Evolutionary conservation across 495 filamentous ascomycete species (phyloP).

Genomic region (Evansstolkia leycettana): DNA sequence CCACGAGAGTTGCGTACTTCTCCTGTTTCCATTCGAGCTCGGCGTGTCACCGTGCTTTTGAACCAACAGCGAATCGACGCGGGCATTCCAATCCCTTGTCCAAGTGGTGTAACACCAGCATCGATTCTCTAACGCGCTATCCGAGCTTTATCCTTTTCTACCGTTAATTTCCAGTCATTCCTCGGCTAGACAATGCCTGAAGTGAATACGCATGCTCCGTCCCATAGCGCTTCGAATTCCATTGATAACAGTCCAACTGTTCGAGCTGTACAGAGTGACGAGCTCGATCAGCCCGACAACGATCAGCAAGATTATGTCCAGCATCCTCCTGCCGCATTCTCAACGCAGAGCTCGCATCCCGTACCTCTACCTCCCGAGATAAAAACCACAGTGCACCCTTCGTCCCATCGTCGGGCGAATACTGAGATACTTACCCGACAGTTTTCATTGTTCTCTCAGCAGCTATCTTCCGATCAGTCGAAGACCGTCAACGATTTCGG

Average conservation of each 20-base stretch:
- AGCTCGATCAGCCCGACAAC: background rate
- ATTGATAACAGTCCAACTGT: slow-evolving; percentile 4
- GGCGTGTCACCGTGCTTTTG: slow-evolving; percentile 11
- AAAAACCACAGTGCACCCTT: slow-evolving; percentile 11
- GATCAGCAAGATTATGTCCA: background rate
- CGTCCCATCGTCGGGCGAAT: slow-evolving; percentile 29
- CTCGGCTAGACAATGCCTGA: slow-evolving; percentile 5
- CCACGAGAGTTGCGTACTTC: too few species aligned
- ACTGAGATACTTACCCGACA: slow-evolving; percentile 25
- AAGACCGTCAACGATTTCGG: slow-evolving; percentile 1
- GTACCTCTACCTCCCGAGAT: slow-evolving; percentile 7
- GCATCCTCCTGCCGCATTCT: slow-evolving; percentile 1
- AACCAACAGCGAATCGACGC: slow-evolving; percentile 19
- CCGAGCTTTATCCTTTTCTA: slow-evolving; percentile 7
- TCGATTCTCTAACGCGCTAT: slow-evolving; percentile 5
- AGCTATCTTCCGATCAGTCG: slow-evolving; percentile 10
- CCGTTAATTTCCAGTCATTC: slow-evolving; percentile 7
- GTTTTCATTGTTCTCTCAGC: slow-evolving; percentile 9
- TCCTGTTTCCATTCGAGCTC: slow-evolving; percentile 7
- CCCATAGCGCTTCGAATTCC: slow-evolving; percentile 4
- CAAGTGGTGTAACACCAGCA: slow-evolving; percentile 10
- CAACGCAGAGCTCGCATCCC: slow-evolving; percentile 9
- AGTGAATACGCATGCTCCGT: slow-evolving; percentile 7
- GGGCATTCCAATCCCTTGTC: slow-evolving; percentile 23
- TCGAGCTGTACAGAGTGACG: too few species aligned